Evolutionary conservation across 2,329 filamentous ascomycete genomes (phyloP).

Genomic region (Phaeosphaeriaceae sp.): DNA sequence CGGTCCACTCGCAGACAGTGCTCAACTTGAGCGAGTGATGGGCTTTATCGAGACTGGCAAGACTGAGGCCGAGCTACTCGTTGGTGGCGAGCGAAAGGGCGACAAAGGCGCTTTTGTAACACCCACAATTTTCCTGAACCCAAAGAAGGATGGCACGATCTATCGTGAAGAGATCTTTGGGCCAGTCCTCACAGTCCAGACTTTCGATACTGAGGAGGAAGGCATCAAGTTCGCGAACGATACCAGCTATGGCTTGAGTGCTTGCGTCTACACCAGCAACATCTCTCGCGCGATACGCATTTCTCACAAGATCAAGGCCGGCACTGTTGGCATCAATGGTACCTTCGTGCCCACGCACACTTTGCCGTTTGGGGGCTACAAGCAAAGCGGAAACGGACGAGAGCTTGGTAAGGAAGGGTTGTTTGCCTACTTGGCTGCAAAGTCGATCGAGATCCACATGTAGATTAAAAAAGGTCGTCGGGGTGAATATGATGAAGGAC

Average conservation of each 20-base stretch:
- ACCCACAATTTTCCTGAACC: conserved; percentile 42
- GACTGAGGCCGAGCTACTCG: conserved; percentile 34
- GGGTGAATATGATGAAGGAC: neutral
- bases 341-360: conserved; percentile 35
- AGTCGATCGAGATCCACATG: conserved; percentile 15
- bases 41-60: conserved; percentile 40
- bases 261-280: conserved; percentile 19
- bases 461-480: neutral
- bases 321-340: conserved; percentile 27
- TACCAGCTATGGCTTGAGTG: conserved; percentile 23
- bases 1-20: conserved; percentile 38
- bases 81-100: conserved; percentile 36
- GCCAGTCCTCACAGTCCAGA: conserved; percentile 31
- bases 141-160: conserved; percentile 28
- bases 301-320: conserved; percentile 24
- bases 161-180: conserved; percentile 43
- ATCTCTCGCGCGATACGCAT: conserved; percentile 24
- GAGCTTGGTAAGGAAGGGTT: conserved; percentile 37
- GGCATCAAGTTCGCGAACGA: conserved; percentile 38
- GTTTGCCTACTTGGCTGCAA: conserved; percentile 34
- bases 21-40: conserved; percentile 38
- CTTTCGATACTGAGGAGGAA: conserved; percentile 42
- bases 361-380: conserved; percentile 41
- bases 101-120: conserved; percentile 37
- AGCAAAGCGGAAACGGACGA: conserved; percentile 37